Base-by-base conservation (phyloP, 495 filamentous ascomycete species). In the Tuber brumale region DNA sequence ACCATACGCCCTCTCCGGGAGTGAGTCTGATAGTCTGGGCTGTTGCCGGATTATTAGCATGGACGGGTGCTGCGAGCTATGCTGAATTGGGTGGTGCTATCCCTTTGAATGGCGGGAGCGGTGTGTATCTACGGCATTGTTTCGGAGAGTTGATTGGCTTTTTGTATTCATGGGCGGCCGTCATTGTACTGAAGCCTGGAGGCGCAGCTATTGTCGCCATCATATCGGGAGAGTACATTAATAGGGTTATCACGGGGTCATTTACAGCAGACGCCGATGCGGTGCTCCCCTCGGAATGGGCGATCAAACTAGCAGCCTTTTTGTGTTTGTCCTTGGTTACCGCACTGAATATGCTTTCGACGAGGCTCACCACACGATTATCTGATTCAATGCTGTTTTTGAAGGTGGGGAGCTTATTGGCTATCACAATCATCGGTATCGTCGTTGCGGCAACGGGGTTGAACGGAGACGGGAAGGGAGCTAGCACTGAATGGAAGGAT, bases 191-290 rank as follows among this genome's bases (percentile, higher is more conserved):
- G 39, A 98, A 97, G 84, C 95, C 95, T 10, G 95, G 95, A 1
- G 92, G 92, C 21, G 90, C 94, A 10, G 95, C 95, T 41, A 99
- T 99, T 83, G 93, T 98, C 74, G 89, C 94, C 42, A 97, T 99
- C 74, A 98, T 99, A 76, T 97, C 97, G 85, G 95, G 96, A 41
- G 95, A 99, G 84, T 99, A 99, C 81, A 86, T 97, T 39, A 94
- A 97, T 76, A 89, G 94, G 42, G 94, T 94, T 0, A 18, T 83
- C 3, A 80, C 81, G 37, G 79, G 81, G 21, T 87, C 90, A 39
- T 90, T 97, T 70, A 93, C 93, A 27, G 90, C 94, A 19, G 93
- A 97, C 72, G 90, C 90, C 0, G 91, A 91, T 79, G 88, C 88
- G 37, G 87, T 90, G 74, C 96, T 89, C 79, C 87, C 90, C 3